Percentiles rank a stretch among this genome's conserved stretches.
These are phyloP conservation scores for Brassica napus DNA, from an alignment of 345 rosid species.

Conservation along the genomic window Da-Ae NC_063443.1:15392001-15392500, in stretches of 20 bases:
- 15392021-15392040: slow-evolving; percentile 90
- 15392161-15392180: slow-evolving; percentile 68
- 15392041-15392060: slow-evolving; percentile 91
- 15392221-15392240: slow-evolving; percentile 56
- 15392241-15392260: slow-evolving; percentile 64
- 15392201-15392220: slow-evolving; percentile 65
- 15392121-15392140: slow-evolving; percentile 83
- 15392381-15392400: slow-evolving; percentile 62
- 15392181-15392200: slow-evolving; percentile 86
- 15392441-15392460: slow-evolving; percentile 84
- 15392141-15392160: slow-evolving; percentile 84
- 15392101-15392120: slow-evolving; percentile 62
- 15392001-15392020: slow-evolving; percentile 85
- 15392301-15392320: slow-evolving; percentile 84
- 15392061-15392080: slow-evolving; percentile 55
- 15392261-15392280: slow-evolving; percentile 58
- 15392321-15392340: slow-evolving; percentile 87
- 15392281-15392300: slow-evolving; percentile 55
- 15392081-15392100: slow-evolving; percentile 48
- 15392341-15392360: slow-evolving; percentile 90
- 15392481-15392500: slow-evolving; percentile 63
- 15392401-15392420: slow-evolving; percentile 79
- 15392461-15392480: slow-evolving; percentile 83
- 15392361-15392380: slow-evolving; percentile 59
- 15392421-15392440: slow-evolving; percentile 78